Evolutionary conservation across 192 early-diverging fungal genomes (phyloP).

Genomic region (Backusella circina): DNA sequence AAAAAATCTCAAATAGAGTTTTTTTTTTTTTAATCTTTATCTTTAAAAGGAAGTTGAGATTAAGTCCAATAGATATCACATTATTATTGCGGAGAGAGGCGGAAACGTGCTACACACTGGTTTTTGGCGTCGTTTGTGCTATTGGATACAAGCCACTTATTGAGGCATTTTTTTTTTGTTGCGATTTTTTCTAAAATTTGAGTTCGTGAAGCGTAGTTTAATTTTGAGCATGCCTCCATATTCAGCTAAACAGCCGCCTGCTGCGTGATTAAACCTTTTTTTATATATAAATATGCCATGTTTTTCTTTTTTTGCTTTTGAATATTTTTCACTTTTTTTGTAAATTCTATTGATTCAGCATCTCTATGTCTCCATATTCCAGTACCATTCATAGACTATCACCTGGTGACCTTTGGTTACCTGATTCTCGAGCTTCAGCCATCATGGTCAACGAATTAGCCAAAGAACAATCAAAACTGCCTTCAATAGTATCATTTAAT

Average conservation of each 20-base stretch:
- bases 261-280: constrained; percentile 7
- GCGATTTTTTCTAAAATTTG: neutral
- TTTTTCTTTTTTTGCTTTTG: neutral
- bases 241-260: neutral
- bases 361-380: neutral
- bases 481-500: neutral
- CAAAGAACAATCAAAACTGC: neutral
- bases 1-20: neutral
- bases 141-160: constrained; percentile 12
- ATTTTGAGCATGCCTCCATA: neutral
- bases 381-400: constrained; percentile 8
- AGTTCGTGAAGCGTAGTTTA: neutral
- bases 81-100: constrained; percentile 3
- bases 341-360: neutral
- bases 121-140: constrained; percentile 10
- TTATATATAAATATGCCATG: constrained; percentile 1
- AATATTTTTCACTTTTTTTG: neutral
- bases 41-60: constrained; percentile 3
- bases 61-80: constrained; percentile 1
- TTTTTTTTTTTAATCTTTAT: constrained; percentile 1
- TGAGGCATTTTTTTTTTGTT: constrained; percentile 13
- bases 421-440: neutral
- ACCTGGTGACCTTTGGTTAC: constrained; percentile 12
- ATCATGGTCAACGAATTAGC: neutral
- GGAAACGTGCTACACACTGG: neutral